Percentiles rank a stretch among this genome's conserved stretches.
Evolutionary conservation across 169 alveolate species (phyloP).

Genomic region (Cryptosporidium felis): DNA sequence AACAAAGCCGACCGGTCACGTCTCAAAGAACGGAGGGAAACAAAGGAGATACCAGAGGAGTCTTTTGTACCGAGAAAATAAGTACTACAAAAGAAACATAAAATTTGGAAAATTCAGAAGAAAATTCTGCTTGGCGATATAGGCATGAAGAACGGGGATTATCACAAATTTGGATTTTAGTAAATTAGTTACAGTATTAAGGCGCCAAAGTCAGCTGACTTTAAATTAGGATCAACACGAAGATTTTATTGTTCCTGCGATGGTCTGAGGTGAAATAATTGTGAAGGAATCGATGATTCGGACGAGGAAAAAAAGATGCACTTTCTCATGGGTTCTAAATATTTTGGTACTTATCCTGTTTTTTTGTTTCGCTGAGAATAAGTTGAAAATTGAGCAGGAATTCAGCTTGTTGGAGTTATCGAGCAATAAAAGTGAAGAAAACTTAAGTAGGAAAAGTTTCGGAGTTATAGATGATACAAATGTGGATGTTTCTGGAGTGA

Average conservation of each 20-base stretch:
- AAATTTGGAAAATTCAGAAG: too few relatives aligned
- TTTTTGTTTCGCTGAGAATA: background rate
- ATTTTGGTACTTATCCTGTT: background rate
- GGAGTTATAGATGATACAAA: background rate
- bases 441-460: background rate
- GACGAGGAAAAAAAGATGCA: background rate
- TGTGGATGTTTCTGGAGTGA: background rate
- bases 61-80: too few relatives aligned
- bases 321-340: background rate
- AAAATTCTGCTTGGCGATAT: too few relatives aligned
- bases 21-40: too few relatives aligned
- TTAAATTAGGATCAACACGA: too few relatives aligned
- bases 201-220: slow-evolving; percentile 4
- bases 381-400: background rate
- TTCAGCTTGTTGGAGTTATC: background rate
- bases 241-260: too few relatives aligned
- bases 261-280: background rate
- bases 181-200: too few relatives aligned
- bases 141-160: too few relatives aligned
- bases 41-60: too few relatives aligned
- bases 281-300: background rate
- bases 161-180: too few relatives aligned
- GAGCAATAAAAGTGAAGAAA: background rate
- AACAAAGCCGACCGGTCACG: too few relatives aligned
- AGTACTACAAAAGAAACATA: too few relatives aligned